These are phyloP conservation scores for Debaryomyces hansenii DNA, from an alignment of 805 yeast genomes.

Conservation along the genomic window DNA sequence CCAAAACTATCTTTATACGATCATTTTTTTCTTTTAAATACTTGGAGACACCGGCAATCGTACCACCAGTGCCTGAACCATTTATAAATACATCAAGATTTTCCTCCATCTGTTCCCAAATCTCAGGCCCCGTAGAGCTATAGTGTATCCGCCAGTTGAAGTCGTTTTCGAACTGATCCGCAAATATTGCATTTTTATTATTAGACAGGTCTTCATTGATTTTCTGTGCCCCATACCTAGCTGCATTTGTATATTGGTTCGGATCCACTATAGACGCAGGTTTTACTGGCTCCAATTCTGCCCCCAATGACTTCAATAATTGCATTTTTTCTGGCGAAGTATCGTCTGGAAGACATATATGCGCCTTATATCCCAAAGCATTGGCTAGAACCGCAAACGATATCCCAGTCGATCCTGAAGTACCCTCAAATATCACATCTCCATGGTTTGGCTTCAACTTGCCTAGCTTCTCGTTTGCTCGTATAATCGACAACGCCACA, in stretches of 20 bases:
- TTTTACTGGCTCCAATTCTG: conserved; percentile 76
- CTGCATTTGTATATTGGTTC: conserved; percentile 87
- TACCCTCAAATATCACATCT: conserved; percentile 87
- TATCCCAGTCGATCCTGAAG: conserved; percentile 96
- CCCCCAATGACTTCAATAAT: conserved; percentile 74
- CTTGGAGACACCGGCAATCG: conserved; percentile 84
- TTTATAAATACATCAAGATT: conserved; percentile 73
- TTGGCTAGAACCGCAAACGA: conserved; percentile 89
- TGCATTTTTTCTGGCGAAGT: conserved; percentile 82
- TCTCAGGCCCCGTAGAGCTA: conserved; percentile 71
- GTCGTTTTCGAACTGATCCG: conserved; percentile 94
- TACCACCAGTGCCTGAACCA: conserved; percentile 98
- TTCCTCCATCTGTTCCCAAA: conserved; percentile 69
- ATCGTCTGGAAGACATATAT: conserved; percentile 93
- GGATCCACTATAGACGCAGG: conserved; percentile 97
- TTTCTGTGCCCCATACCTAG: conserved; percentile 62
- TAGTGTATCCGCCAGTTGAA: conserved; percentile 87
- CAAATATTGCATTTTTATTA: conserved; percentile 68
- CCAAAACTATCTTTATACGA: conserved; percentile 57
- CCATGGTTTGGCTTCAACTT: conserved; percentile 56
- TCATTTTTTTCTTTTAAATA: conserved; percentile 59
- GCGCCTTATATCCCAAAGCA: conserved; percentile 85
- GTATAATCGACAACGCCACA: conserved; percentile 82
- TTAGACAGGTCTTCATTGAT: conserved; percentile 41
- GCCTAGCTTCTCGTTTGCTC: conserved; percentile 63